Evolutionary conservation across 331 rosid species (phyloP).

Genomic region (Spiraea crenata): DNA sequence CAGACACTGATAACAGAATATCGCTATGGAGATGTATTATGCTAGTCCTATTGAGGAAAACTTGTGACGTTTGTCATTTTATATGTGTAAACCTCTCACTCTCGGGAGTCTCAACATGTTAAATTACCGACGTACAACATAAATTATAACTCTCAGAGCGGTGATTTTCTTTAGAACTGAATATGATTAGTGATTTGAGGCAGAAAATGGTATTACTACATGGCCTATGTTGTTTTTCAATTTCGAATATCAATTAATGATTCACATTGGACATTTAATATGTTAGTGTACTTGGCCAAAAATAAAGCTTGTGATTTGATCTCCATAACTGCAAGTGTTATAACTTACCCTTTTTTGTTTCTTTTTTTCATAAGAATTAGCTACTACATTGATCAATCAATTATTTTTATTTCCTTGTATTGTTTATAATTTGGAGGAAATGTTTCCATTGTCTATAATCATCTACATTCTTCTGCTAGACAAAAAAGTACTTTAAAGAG

Average conservation of each 20-base stretch:
- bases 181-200: not conserved
- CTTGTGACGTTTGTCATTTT: not conserved
- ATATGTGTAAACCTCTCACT: not conserved
- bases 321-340: not conserved
- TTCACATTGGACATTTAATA: not conserved
- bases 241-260: not conserved
- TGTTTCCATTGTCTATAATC: not conserved
- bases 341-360: not conserved
- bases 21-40: too few species aligned
- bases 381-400: not conserved
- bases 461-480: slow-evolving; percentile 41
- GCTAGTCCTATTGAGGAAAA: too few species aligned
- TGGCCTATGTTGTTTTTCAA: not conserved
- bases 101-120: not conserved
- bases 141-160: not conserved
- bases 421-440: slow-evolving; percentile 7
- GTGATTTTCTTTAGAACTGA: not conserved
- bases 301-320: not conserved
- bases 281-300: not conserved
- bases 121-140: not conserved
- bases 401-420: not conserved
- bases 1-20: too few species aligned
- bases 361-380: not conserved
- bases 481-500: slow-evolving; percentile 68
- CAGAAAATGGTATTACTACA: not conserved